Base-by-base conservation (phyloP, 257 asterid species). In the Thymus mandschuricus region DNA sequence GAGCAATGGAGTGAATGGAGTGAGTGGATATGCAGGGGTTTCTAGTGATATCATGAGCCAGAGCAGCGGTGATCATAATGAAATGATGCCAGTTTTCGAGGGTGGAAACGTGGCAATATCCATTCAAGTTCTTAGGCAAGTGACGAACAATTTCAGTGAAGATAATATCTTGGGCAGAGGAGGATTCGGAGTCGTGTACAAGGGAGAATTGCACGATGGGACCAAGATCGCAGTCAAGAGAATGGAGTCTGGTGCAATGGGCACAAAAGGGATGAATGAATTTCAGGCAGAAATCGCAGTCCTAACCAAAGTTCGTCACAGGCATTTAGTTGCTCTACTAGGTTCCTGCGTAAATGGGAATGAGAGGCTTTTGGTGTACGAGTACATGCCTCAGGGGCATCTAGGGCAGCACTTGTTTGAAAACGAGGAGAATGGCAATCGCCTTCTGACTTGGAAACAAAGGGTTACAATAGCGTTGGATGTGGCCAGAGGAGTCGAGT, bases 301-400 rank as follows among this genome's bases (percentile, higher is more conserved):
- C 27, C 97, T 94, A 40, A 87, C 99, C 15, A 94, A 94, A 81
- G 97, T 94, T 69, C 77, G 97, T 70, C 99, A 94, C 48, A 74
- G 97, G 62, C 99, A 94, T 82, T 83, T 94, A 79, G 99, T 94
- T 72, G 97, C 97, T 8, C 99, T 94, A 55, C 85, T 94, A 35
- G 99, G 99, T 7, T 94, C 66, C 62, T 94, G 98, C 72, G 75
- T 88, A 45, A 94, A 94, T 66, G 98, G 96, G 2, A 79, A 74
- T 8, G 97, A 93, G 87, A 91, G 98, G 83, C 96, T 91, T 69
- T 78, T 93, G 87, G 98, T 91, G 60, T 93, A 91, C 0, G 98
- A 93, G 77, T 91, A 91, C 76, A 94, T 94, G 98, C 97, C 98
- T 0, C 96, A 82, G 74, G 98, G 98, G 71, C 89, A 97, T 48